These are phyloP conservation scores for Colletotrichum destructivum DNA, from an alignment of 2,329 filamentous ascomycete genomes.

Conservation along the genomic window DNA sequence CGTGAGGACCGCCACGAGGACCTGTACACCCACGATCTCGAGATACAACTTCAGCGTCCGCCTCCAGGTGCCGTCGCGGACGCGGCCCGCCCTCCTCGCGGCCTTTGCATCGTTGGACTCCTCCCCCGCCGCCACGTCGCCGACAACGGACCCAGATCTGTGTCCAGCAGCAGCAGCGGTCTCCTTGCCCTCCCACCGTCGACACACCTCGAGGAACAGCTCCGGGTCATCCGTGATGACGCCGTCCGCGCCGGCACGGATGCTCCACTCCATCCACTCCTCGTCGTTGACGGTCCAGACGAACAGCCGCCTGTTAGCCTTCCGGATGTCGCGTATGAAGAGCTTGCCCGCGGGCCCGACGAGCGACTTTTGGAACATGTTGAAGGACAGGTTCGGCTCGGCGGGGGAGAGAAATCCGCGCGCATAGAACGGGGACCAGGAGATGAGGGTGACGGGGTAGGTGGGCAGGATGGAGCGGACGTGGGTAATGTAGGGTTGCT, in stretches of 20 bases:
- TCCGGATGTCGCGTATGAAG: constrained; percentile 75
- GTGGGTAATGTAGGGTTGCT: constrained; percentile 74
- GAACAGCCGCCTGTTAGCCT: constrained; percentile 70
- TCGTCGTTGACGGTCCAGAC: constrained; percentile 91
- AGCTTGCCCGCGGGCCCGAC: constrained; percentile 76
- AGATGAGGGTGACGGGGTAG: constrained; percentile 78
- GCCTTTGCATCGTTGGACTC: not conserved
- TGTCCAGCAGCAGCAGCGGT: not conserved
- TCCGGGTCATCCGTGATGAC: constrained; percentile 89
- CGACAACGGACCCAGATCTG: not conserved
- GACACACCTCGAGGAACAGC: constrained; percentile 74
- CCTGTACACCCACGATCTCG: constrained; percentile 29
- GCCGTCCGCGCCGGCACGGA: constrained; percentile 78
- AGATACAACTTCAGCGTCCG: constrained; percentile 24
- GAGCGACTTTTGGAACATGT: constrained; percentile 79
- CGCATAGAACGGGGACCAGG: constrained; percentile 77
- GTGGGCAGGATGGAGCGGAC: constrained; percentile 73
- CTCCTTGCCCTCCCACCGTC: constrained; percentile 12
- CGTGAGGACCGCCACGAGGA: constrained; percentile 28
- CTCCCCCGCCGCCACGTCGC: not conserved
- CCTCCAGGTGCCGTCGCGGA: constrained; percentile 11
- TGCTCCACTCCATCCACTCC: constrained; percentile 85
- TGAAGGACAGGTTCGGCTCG: constrained; percentile 80
- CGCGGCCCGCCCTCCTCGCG: not conserved
- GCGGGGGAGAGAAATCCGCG: constrained; percentile 73